Evolutionary conservation across 2,329 filamentous ascomycete species (phyloP).

Genomic region (Fusarium aywerte): DNA sequence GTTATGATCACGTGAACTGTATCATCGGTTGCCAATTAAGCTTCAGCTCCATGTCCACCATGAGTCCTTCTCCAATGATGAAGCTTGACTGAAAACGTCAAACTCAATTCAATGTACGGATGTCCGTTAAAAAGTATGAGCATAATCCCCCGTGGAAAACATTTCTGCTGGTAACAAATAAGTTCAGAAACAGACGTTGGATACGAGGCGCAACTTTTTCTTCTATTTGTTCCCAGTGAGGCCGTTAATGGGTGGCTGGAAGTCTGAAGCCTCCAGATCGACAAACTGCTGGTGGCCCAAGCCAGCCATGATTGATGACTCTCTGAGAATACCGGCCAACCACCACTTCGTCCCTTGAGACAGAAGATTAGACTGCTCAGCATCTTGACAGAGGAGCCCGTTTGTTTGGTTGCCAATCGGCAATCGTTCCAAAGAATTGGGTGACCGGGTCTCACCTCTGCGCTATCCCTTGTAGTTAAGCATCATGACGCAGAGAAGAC

Average conservation of each 20-base stretch:
- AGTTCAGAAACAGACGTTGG: not conserved
- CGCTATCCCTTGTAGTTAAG: not conserved
- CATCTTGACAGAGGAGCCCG: not conserved
- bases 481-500: conserved; percentile 21
- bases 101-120: conserved; percentile 7
- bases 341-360: conserved; percentile 10
- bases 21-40: not conserved
- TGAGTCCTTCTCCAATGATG: not conserved
- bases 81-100: not conserved
- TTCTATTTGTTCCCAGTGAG: not conserved
- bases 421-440: conserved; percentile 13
- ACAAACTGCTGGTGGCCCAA: conserved; percentile 8
- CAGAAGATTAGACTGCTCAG: not conserved
- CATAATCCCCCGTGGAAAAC: not conserved
- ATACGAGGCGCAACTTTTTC: not conserved
- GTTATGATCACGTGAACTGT: conserved; percentile 17
- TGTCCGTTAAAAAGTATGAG: no score
- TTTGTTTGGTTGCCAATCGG: conserved; percentile 11
- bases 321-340: conserved; percentile 14
- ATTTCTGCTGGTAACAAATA: not conserved
- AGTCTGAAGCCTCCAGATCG: not conserved
- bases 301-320: conserved; percentile 10
- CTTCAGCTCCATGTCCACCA: not conserved
- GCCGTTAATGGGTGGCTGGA: not conserved
- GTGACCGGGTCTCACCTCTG: not conserved